Percentiles rank a stretch among this genome's conserved stretches.
These are phyloP conservation scores for Solanum lignicaule DNA, from an alignment of 257 asterid genomes.

Conservation along the genomic window DNA sequence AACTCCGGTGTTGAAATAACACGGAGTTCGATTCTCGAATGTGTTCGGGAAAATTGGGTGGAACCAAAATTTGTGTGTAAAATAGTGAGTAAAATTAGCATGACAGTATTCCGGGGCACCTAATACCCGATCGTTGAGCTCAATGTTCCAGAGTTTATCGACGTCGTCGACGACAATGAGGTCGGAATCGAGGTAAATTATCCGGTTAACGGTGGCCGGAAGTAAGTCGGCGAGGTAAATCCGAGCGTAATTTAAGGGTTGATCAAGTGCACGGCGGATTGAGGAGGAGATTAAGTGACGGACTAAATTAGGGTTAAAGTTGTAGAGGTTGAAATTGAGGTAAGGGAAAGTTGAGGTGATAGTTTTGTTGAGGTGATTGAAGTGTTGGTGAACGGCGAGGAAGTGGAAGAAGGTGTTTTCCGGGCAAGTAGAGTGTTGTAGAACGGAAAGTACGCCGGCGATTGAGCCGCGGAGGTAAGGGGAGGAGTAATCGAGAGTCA, in stretches of 20 bases:
- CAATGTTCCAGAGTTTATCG: slow-evolving; percentile 44
- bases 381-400: slow-evolving; percentile 46
- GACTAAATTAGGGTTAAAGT: slow-evolving; percentile 56
- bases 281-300: slow-evolving; percentile 71
- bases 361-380: slow-evolving; percentile 42
- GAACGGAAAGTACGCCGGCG: slow-evolving; percentile 84
- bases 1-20: slow-evolving; percentile 90
- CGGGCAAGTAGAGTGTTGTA: slow-evolving; percentile 80
- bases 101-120: slow-evolving; percentile 87
- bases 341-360: slow-evolving; percentile 65
- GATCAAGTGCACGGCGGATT: slow-evolving; percentile 83
- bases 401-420: slow-evolving; percentile 78
- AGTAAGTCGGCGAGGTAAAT: slow-evolving; percentile 77
- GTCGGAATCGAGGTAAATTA: slow-evolving; percentile 82
- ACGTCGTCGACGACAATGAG: slow-evolving; percentile 79
- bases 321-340: slow-evolving; percentile 59
- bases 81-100: slow-evolving; percentile 67
- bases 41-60: slow-evolving; percentile 26
- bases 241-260: slow-evolving; percentile 84
- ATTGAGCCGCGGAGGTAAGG: slow-evolving; percentile 91
- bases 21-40: slow-evolving; percentile 34
- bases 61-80: slow-evolving; percentile 64
- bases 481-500: slow-evolving; percentile 78
- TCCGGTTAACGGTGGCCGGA: slow-evolving; percentile 40
- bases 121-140: slow-evolving; percentile 40